Evolutionary conservation across 805 yeast genomes (phyloP).

Genomic region (Lipomyces yamanashiensis): DNA sequence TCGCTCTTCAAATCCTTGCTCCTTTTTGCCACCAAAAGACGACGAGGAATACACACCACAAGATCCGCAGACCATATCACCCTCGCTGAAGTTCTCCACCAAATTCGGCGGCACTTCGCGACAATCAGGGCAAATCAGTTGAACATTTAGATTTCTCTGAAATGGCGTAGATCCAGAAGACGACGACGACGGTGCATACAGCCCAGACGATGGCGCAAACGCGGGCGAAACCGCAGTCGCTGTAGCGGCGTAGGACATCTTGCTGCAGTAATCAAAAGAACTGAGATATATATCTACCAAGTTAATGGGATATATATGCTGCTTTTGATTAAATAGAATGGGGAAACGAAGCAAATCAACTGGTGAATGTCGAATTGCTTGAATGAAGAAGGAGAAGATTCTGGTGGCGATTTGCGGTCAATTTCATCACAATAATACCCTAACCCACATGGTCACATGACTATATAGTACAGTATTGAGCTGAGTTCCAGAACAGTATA

Average conservation of each 20-base stretch:
- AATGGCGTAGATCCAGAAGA: slow-evolving; percentile 16
- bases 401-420: not conserved
- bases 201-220: not conserved
- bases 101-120: slow-evolving; percentile 93
- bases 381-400: slow-evolving; percentile 3
- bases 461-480: not conserved
- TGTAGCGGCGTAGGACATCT: slow-evolving; percentile 19
- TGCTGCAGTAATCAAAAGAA: not conserved
- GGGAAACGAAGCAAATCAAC: slow-evolving; percentile 19
- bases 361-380: slow-evolving; percentile 8
- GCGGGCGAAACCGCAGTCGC: slow-evolving; percentile 6
- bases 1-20: not conserved
- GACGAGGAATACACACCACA: slow-evolving; percentile 63
- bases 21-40: not conserved
- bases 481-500: no score
- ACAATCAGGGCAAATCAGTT: slow-evolving; percentile 93
- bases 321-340: not conserved
- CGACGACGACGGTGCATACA: not conserved
- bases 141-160: slow-evolving; percentile 70
- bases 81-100: slow-evolving; percentile 93
- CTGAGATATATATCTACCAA: slow-evolving; percentile 12
- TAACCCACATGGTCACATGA: not conserved
- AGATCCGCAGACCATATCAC: slow-evolving; percentile 97
- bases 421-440: slow-evolving; percentile 6
- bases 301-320: slow-evolving; percentile 12